Evolutionary conservation across 176 grass and related monocot species (phyloP), one percentile per base, ranked within the genome.

Genomic region (Raddia distichophylla): DNA sequence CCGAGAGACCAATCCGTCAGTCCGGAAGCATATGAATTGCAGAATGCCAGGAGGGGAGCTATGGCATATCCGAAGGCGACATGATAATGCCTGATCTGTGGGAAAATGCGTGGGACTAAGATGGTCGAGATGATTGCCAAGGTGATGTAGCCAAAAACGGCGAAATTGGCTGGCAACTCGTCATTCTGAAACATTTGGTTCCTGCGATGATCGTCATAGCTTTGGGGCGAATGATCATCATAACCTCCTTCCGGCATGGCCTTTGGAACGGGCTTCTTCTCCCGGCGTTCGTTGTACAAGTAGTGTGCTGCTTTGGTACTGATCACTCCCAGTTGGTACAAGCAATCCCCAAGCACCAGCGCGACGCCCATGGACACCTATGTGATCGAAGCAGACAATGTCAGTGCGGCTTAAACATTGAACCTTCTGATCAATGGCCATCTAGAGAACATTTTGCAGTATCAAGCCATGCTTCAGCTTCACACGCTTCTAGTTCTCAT

Each of bases 331-430:
- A 87, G 65, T 16, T 85, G 87, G 76, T 74, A 90, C 27, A 87
- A 33, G 47, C 80, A 80, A 43, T 93, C 91, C 61, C 87, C 91
- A 10, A 90, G 84, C 71, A 87, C 82, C 55, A 90, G 44, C 2
- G 91, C n/a, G n/a, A 93, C 74, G 63, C 80, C 84, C 75, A 83
- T 86, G 69, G 84, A 70, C 15, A 83, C 80, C 80, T 74, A 51
- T 60, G 67, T 16, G 34, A 43, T 40, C 9, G 18, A 79, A 60
- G 60, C 63, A 67, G 43, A 61, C 6, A 58, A 17, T 42, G 46
- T 73, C 32, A 52, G 32, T 20, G 57, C 16, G 52, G 58, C 10
- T 27, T 18, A 37, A 20, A 62, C 10, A 61, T 5, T 67, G 63
- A 44, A 68, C 42, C 51, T 33, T 69, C 5, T 69, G 13, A n/a